These are phyloP conservation scores for Pyrenochaeta sp. DNA, from an alignment of 2,329 filamentous ascomycete species.

Conservation along the genomic window DNA sequence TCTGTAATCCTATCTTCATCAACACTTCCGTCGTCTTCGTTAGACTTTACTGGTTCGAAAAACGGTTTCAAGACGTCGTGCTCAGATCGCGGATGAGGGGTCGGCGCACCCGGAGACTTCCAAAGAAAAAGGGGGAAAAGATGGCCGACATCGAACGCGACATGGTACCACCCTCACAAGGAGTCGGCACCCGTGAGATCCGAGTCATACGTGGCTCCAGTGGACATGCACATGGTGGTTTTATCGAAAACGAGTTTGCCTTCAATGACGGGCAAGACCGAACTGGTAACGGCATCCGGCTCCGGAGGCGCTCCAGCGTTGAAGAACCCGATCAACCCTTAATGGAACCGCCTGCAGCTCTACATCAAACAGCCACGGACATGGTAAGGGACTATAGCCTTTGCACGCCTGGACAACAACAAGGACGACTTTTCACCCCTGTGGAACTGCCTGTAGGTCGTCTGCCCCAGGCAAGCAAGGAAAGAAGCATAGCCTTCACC, in stretches of 20 bases:
- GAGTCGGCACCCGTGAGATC: slow-evolving; percentile 72
- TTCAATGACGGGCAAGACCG: slow-evolving; percentile 57
- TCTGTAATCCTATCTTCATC: slow-evolving; percentile 54
- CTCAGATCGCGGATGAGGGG: slow-evolving; percentile 68
- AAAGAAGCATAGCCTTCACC: slow-evolving; percentile 87
- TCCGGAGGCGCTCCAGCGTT: slow-evolving; percentile 15
- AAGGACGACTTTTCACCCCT: slow-evolving; percentile 60
- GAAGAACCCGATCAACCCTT: slow-evolving; percentile 29
- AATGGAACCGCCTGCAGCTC: slow-evolving; percentile 24
- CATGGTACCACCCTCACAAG: slow-evolving; percentile 63
- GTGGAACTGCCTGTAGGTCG: slow-evolving; percentile 67
- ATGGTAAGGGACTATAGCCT: slow-evolving; percentile 35
- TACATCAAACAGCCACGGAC: slow-evolving; percentile 19
- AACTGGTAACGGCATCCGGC: too few relatives aligned
- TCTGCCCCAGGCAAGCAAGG: slow-evolving; percentile 65
- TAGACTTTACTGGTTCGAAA: slow-evolving; percentile 97
- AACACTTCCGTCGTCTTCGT: slow-evolving; percentile 83
- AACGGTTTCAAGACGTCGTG: slow-evolving; percentile 86
- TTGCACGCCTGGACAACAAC: slow-evolving; percentile 67
- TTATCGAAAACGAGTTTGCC: slow-evolving; percentile 60
- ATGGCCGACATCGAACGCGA: slow-evolving; percentile 56
- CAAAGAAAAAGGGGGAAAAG: slow-evolving; percentile 58
- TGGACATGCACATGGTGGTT: slow-evolving; percentile 62
- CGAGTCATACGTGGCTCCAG: slow-evolving; percentile 69
- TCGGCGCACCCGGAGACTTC: slow-evolving; percentile 70